Conservation (phyloP, 352 stramenopile genomes). For the Stramenopiles sp. region DNA sequence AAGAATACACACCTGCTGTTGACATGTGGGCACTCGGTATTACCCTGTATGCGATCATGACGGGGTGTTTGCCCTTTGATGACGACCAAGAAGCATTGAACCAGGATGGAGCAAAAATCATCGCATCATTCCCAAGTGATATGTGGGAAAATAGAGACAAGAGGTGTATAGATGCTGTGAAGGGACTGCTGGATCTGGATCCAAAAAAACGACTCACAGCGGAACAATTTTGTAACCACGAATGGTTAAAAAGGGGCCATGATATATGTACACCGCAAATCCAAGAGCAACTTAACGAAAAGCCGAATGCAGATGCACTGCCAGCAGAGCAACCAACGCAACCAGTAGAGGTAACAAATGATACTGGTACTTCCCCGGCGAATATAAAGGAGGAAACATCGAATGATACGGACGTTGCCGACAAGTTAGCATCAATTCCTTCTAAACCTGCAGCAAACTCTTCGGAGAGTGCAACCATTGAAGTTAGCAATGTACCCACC, state of each 20-base stretch:
- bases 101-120: background rate
- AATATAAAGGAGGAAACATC: too few species aligned
- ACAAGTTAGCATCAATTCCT: too few species aligned
- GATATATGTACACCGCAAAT: too few species aligned
- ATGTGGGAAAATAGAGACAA: background rate
- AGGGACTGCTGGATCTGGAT: background rate
- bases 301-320: too few species aligned
- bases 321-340: too few species aligned
- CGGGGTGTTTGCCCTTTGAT: constrained; percentile 91
- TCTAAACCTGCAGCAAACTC: too few species aligned
- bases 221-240: background rate
- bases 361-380: too few species aligned
- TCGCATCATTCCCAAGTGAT: background rate
- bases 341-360: too few species aligned
- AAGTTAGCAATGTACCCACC: too few species aligned
- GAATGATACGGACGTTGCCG: too few species aligned
- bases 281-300: too few species aligned
- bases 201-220: background rate
- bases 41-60: constrained; percentile 93
- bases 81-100: constrained; percentile 44
- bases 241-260: background rate
- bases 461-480: too few species aligned
- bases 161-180: background rate
- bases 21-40: constrained; percentile 59
- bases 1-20: constrained; percentile 56